Conservation (phyloP, 805 yeast genomes). For the Pichia gijzeniarum region DNA sequence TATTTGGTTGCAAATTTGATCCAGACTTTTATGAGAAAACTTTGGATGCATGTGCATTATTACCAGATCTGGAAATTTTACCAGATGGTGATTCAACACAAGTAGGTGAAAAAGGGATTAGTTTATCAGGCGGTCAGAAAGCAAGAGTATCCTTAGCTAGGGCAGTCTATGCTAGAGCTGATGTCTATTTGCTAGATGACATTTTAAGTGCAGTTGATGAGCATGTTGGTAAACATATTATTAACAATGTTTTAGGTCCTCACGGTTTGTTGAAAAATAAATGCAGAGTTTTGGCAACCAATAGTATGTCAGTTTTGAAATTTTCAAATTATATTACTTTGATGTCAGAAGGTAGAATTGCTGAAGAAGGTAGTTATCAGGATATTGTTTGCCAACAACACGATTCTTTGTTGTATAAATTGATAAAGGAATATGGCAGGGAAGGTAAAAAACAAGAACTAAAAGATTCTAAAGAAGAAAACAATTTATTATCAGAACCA, state of each 20-base stretch:
- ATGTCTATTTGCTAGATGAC: slow-evolving; percentile 84
- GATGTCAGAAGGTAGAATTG: slow-evolving; percentile 54
- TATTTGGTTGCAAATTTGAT: slow-evolving; percentile 84
- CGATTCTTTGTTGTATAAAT: slow-evolving; percentile 34
- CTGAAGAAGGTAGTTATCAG: slow-evolving; percentile 59
- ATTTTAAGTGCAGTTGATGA: slow-evolving; percentile 96
- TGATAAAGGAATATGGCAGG: slow-evolving; percentile 53
- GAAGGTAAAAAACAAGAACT: slow-evolving; percentile 24
- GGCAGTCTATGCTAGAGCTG: slow-evolving; percentile 93
- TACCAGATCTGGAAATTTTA: slow-evolving; percentile 67
- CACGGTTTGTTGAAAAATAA: slow-evolving; percentile 45
- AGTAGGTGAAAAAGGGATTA: slow-evolving; percentile 96
- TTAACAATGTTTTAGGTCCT: slow-evolving; percentile 45
- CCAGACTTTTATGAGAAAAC: slow-evolving; percentile 75
- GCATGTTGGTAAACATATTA: slow-evolving; percentile 86
- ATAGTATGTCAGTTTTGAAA: slow-evolving; percentile 47
- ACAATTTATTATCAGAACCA: slow-evolving; percentile 6
- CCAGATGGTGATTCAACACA: slow-evolving; percentile 88
- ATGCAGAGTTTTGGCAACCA: slow-evolving; percentile 53
- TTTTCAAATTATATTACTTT: slow-evolving; percentile 58
- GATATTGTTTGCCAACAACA: slow-evolving; percentile 35
- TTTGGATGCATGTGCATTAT: slow-evolving; percentile 80
- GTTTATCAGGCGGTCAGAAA: slow-evolving; percentile 96
- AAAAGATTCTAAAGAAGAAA: slow-evolving; percentile 8
- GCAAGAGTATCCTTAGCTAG: slow-evolving; percentile 92